phyloP scores from a whole-genome alignment of 2,329 filamentous ascomycete genomes.

The Cladosporium sp. region DNA sequence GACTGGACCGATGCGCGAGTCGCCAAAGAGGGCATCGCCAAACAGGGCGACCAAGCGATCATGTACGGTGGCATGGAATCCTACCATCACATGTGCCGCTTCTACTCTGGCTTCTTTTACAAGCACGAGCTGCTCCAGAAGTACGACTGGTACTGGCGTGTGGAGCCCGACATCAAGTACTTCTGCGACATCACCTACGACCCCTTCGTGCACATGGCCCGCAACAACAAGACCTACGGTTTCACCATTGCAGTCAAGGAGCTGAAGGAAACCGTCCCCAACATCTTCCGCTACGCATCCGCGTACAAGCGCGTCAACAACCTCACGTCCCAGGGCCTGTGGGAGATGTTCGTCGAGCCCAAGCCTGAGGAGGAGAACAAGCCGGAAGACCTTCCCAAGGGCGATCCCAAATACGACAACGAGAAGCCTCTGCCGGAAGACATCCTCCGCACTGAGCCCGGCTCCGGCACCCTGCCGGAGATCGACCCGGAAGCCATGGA shows the following conservation, averaged over 20 bases:
- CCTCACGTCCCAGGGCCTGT: constrained; percentile 81
- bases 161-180: constrained; percentile 99
- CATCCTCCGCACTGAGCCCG: constrained; percentile 69
- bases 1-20: constrained; percentile 94
- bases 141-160: constrained; percentile 99
- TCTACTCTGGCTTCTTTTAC: constrained; percentile 99
- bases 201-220: constrained; percentile 91
- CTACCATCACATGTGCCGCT: constrained; percentile 98
- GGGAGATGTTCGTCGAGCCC: constrained; percentile 97
- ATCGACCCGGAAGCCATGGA: constrained; percentile 94
- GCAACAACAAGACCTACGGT: constrained; percentile 93
- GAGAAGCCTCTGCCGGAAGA: constrained; percentile 71
- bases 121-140: constrained; percentile 91
- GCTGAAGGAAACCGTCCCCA: constrained; percentile 92
- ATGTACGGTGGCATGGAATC: constrained; percentile 99
- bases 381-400: constrained; percentile 37
- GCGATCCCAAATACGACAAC: constrained; percentile 56
- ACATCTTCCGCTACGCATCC: constrained; percentile 97
- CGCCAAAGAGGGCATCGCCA: constrained; percentile 89
- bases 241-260: constrained; percentile 99
- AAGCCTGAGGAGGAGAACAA: constrained; percentile 54
- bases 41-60: constrained; percentile 93
- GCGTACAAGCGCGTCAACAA: constrained; percentile 94
- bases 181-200: constrained; percentile 99
- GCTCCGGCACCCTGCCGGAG: constrained; percentile 63